Evolutionary conservation across 2,329 filamentous ascomycete genomes (phyloP), one percentile per base, ranked within the genome.

Genomic region (Magnaporthiopsis incrustans): DNA sequence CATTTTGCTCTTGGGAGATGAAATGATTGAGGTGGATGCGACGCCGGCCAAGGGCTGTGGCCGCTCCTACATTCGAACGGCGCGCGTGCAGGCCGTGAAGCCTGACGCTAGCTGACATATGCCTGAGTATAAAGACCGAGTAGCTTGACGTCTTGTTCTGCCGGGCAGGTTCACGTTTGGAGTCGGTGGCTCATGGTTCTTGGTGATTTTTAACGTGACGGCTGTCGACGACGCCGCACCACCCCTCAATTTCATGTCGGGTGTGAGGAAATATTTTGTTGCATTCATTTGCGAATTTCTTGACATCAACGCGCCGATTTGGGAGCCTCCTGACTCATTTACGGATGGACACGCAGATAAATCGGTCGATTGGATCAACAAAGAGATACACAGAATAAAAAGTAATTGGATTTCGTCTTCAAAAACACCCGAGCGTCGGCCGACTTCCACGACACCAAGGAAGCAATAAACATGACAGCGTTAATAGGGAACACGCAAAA

Each of bases 51-150:
- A 44, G 25, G 59, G 25, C n/a, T 22, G 59, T 25, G 2, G 59
- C 38, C 6, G n/a, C 15, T 15, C 32, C 59, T 60, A 60, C 59
- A 60, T 60, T 53, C 2, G 18, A 53, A 58, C 27, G 57, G 25
- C 58, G 58, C 35, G 58, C 27, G 27, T 14, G 58, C 14, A 59
- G 50, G 50, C 27, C 27, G 2, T 6, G 26, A 18, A 67, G 67
- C 61, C 60, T 63, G 25, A 27, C 62, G 22, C 65, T 71, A 53
- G 61, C 62, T 6, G 38, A 44, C 44, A 63, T 70, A 69, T 53
- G 44, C 44, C 44, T 7, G 22, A n/a, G 18, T 53, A 8, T 22
- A 53, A 22, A 53, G 18, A 53, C 44, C 22, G 44, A n/a, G 5
- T 22, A 53, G 4, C 44, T n/a, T 53, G 44, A 11, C 44, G 44